phyloP scores from a whole-genome alignment of 257 asterid species.

The Ilex asprella region DNA sequence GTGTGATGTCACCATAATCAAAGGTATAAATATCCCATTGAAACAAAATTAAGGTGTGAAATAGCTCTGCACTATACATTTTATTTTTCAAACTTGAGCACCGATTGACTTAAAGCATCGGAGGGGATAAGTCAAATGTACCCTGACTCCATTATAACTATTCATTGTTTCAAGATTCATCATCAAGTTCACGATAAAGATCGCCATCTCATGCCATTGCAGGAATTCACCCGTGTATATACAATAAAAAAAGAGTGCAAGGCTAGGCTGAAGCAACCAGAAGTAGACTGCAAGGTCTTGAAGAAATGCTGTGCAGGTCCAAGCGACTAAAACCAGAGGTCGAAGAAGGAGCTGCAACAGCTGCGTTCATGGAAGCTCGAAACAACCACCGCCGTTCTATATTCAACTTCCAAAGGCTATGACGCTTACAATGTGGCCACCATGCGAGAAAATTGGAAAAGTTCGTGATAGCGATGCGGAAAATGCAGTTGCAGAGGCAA shows the following conservation, averaged over 20 bases:
- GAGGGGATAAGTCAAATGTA: too few relatives aligned
- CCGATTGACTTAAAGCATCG: too few relatives aligned
- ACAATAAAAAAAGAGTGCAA: conserved; percentile 16
- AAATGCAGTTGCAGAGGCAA: background rate
- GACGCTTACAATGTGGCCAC: conserved; percentile 10
- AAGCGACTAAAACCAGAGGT: conserved; percentile 40
- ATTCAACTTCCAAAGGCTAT: conserved; percentile 7
- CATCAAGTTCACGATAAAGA: too few relatives aligned
- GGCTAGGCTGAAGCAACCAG: conserved; percentile 80
- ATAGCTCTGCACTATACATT: too few relatives aligned
- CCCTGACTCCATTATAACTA: too few relatives aligned
- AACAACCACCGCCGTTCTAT: conserved; percentile 5
- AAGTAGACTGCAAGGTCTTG: conserved; percentile 56
- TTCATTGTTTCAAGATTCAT: too few relatives aligned
- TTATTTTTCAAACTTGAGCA: too few relatives aligned
- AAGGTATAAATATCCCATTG: too few relatives aligned
- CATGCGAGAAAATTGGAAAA: conserved; percentile 16
- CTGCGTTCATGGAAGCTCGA: conserved; percentile 31
- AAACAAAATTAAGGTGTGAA: too few relatives aligned
- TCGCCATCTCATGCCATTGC: too few relatives aligned
- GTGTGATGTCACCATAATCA: too few relatives aligned
- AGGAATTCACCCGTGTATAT: too few relatives aligned
- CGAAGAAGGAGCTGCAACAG: conserved; percentile 53
- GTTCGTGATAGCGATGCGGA: conserved; percentile 4
- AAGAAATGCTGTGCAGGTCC: conserved; percentile 55